Evolutionary conservation across 208 protist species (phyloP), one percentile per base, ranked within the genome.

Genomic region (Leishmania tropica): DNA sequence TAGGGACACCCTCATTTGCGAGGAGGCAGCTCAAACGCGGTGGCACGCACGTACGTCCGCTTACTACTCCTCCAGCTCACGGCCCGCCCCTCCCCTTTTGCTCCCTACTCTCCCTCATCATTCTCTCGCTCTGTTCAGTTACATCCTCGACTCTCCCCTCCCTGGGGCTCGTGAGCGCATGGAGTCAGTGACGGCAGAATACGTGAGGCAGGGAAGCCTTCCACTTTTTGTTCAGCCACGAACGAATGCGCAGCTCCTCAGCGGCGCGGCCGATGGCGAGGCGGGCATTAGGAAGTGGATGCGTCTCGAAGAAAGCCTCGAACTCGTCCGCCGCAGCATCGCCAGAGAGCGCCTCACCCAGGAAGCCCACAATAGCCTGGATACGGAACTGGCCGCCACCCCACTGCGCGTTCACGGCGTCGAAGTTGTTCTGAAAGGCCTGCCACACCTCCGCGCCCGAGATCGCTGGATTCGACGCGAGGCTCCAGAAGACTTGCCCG

Each of bases 341-440:
- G 37, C 90, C 88, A 2, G 76, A 83, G 40, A 98, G 88, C 17
- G 93, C 90, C 19, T 76, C 87, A 76, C 84, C 90, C 40, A 97
- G 89, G 70, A 31, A 86, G 8, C 67, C 80, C 40, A 96, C 95
- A 82, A 98, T 98, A 58, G 75, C 85, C 81, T 97, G 93, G 72
- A 98, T 98, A 68, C 93, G 93, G 84, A 98, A 98, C 81, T 96
- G 93, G 31, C 95, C 95, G 47, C 88, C 87, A 51, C 95, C 95
- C 95, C 95, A 98, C 86, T 96, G 93, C 80, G 83, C 80, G n/a
- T 94, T 83, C 31, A 98, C 84, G n/a, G 83, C 87, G 0, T 85
- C 72, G 78, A 96, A 96, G 82, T 95, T 86, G 21, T 83, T 81
- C 79, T 92, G 87, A 76, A 98, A 98, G 51, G 92, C 89, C 21